Evolutionary conservation across 495 filamentous ascomycete species (phyloP), one percentile per base, ranked within the genome.

Genomic region (Mytilinidion resinicola): DNA sequence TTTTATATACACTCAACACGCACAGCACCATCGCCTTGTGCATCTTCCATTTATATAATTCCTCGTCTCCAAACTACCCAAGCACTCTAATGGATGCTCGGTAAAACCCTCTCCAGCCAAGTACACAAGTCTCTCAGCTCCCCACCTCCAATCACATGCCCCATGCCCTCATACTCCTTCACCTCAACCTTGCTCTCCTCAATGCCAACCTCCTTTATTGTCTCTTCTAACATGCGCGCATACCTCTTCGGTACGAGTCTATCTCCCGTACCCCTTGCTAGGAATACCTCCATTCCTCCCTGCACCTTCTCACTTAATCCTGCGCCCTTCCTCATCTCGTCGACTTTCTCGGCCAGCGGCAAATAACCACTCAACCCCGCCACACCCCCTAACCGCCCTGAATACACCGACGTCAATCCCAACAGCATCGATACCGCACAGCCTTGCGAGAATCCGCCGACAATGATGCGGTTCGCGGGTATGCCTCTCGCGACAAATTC

Each of bases 391-490:
- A 78, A 56, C 46, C 62, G 56, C 0, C 72, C 73, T 1, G 51
- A 51, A 60, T 70, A 73, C 36, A 63, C 67, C 0, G 67, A 70
- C n/a, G 49, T 65, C 15, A 78, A 58, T 11, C 70, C 73, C 0
- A 66, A 63, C 9, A 77, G 54, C 25, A 76, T 49, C 7, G 64
- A 59, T 51, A 78, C 58, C 0, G 75, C 73, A 56, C 69, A 71
- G 33, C 75, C 75, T 51, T 76, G 74, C 34, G 68, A 71, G 59
- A 78, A 78, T 1, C 74, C 75, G 7, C 73, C 74, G 8, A 78
- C 53, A 2, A 77, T 62, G 17, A 78, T 73, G 10, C 74, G 58
- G 2, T 70, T 61, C 10, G 62, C 50, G 25, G 66, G 62, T 0
- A 78, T 66, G 17, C 75, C 73, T 25, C 64, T 67, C 37, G 57